Conservation (phyloP, 768 basidiomycete genomes). For the Auricularia sp. region DNA sequence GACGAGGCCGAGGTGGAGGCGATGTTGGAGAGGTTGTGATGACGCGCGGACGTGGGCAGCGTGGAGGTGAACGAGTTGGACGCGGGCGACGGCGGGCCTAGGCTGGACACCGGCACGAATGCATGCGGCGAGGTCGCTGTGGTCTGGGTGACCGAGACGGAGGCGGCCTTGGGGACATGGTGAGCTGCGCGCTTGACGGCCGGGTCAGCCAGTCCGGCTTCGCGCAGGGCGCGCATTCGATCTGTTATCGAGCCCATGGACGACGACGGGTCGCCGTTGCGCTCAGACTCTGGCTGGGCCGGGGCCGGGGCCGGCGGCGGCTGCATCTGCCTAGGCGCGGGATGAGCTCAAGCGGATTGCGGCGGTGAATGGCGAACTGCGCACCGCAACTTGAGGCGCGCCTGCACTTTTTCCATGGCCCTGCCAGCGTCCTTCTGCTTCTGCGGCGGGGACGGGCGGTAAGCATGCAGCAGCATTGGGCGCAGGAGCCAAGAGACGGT, state of each 20-base stretch:
- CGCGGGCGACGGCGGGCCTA: constrained; percentile 69
- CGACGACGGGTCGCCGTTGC: not conserved
- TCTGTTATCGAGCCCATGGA: constrained; percentile 57
- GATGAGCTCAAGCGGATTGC: not conserved
- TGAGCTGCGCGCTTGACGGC: constrained; percentile 29
- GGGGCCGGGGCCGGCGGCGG: not conserved
- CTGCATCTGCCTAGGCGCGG: not conserved
- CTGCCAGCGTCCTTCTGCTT: not conserved
- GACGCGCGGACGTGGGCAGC: constrained; percentile 19
- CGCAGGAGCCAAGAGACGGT: not conserved
- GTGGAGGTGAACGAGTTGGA: constrained; percentile 55
- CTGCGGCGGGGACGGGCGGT: not conserved
- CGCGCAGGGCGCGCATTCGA: constrained; percentile 64
- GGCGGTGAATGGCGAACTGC: not conserved
- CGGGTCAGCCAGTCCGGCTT: constrained; percentile 55
- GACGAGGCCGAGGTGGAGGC: constrained; percentile 26
- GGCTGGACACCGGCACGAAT: constrained; percentile 56
- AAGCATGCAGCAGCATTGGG: not conserved
- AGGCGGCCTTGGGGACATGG: constrained; percentile 23
- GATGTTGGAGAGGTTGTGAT: not conserved
- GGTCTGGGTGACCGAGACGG: constrained; percentile 21
- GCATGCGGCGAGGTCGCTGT: constrained; percentile 45
- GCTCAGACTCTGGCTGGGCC: not conserved
- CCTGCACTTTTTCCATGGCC: not conserved
- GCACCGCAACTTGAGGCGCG: not conserved